Conservation (phyloP, 129 eudicot species). For the Flaveria bidentis region DNA sequence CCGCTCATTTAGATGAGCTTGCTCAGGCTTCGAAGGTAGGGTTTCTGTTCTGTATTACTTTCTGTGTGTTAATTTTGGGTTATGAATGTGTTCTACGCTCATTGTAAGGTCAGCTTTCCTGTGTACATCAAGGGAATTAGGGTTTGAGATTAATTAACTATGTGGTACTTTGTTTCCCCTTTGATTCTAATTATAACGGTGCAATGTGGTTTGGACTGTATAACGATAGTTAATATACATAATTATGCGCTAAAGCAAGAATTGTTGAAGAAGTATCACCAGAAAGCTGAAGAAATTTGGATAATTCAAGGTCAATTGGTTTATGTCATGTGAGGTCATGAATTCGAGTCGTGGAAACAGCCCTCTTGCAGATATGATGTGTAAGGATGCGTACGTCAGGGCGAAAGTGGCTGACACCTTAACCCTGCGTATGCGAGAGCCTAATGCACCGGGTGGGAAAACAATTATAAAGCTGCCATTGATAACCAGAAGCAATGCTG, state of each 20-base stretch:
- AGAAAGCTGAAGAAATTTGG: neutral
- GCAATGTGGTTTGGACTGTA: constrained; percentile 26
- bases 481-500: constrained; percentile 28
- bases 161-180: neutral
- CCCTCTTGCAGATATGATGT: no score
- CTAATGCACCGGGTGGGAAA: no score
- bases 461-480: constrained; percentile 14
- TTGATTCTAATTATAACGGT: constrained; percentile 15
- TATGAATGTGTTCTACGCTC: neutral
- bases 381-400: no score
- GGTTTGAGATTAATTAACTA: constrained; percentile 23
- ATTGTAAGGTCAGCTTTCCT: neutral
- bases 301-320: neutral
- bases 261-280: neutral
- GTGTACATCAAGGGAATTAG: constrained; percentile 9
- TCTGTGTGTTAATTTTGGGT: neutral
- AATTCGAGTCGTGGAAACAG: no score
- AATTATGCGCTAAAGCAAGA: neutral
- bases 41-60: constrained; percentile 5
- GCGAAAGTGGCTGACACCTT: no score
- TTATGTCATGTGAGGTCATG: neutral
- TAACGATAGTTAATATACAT: neutral
- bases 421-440: no score
- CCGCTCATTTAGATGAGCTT: constrained; percentile 56
- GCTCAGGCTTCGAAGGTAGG: constrained; percentile 75